Percentiles rank a stretch among this genome's conserved stretches.
Conservation (phyloP, 305 asterid genomes). For the Fraxinus ornus region DNA sequence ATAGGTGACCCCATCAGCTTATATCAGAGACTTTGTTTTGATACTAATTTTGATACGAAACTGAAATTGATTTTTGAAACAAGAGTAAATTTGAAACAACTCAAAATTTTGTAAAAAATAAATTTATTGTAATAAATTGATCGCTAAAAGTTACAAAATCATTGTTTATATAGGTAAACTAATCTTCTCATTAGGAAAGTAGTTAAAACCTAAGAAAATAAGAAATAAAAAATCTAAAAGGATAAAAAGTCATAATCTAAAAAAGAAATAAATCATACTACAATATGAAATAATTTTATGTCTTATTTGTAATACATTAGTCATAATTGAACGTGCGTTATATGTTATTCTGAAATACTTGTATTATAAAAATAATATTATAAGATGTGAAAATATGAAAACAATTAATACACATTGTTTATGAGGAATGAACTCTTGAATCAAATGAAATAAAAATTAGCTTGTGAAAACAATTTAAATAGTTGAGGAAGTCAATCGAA, state of each 20-base stretch:
- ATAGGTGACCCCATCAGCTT: not conserved
- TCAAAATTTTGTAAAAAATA: not conserved
- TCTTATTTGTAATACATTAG: not conserved
- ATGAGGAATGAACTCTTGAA: no score
- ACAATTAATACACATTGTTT: no score
- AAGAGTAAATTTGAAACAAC: not conserved
- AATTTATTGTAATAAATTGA: not conserved
- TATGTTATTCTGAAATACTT: no score
- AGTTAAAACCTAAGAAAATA: not conserved
- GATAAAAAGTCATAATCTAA: not conserved
- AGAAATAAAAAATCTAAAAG: not conserved
- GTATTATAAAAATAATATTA: no score
- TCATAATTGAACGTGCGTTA: no score
- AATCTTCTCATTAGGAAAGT: not conserved
- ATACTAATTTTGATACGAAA: not conserved
- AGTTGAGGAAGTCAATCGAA: no score
- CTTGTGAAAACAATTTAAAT: no score
- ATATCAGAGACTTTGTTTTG: no score
- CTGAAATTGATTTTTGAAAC: not conserved
- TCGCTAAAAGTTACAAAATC: not conserved
- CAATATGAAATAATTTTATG: not conserved
- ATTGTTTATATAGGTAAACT: no score
- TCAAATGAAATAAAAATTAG: no score
- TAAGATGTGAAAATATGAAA: no score
- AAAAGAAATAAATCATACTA: not conserved